phyloP scores from a whole-genome alignment of 805 yeast species.

The Zygoascus bituminiphila region DNA sequence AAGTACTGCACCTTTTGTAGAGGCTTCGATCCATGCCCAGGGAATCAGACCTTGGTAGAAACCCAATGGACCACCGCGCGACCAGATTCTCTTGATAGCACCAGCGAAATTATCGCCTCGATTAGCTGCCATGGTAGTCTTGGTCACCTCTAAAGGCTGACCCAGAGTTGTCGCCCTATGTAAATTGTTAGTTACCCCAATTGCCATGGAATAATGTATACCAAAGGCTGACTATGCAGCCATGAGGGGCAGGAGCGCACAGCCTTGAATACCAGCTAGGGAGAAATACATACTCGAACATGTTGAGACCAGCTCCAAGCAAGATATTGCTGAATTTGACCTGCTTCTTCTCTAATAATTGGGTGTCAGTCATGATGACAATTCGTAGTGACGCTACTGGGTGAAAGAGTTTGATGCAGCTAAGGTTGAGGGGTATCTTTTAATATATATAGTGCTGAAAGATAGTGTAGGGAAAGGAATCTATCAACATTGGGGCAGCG shows the following conservation, averaged over 20 bases:
- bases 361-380: neutral
- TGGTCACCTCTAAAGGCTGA: constrained; percentile 91
- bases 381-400: too few relatives aligned
- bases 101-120: constrained; percentile 58
- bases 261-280: neutral
- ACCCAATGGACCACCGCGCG: constrained; percentile 87
- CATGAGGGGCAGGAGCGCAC: too few relatives aligned
- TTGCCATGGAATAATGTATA: too few relatives aligned
- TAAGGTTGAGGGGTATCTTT: too few relatives aligned
- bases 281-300: constrained; percentile 50
- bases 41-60: constrained; percentile 97
- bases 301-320: constrained; percentile 86
- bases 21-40: constrained; percentile 99
- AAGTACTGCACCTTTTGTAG: constrained; percentile 96
- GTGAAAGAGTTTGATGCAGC: too few relatives aligned
- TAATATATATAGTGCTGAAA: too few relatives aligned
- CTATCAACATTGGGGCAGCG: too few relatives aligned
- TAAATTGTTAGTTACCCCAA: constrained; percentile 2
- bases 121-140: constrained; percentile 98
- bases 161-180: constrained; percentile 82
- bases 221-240: too few relatives aligned
- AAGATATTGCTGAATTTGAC: constrained; percentile 82
- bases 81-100: constrained; percentile 72
- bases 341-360: constrained; percentile 65
- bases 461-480: too few relatives aligned